Evolutionary conservation across 176 grass and related monocot species (phyloP), one percentile per base, ranked within the genome.

Genomic region (Lolium multiflorum): DNA sequence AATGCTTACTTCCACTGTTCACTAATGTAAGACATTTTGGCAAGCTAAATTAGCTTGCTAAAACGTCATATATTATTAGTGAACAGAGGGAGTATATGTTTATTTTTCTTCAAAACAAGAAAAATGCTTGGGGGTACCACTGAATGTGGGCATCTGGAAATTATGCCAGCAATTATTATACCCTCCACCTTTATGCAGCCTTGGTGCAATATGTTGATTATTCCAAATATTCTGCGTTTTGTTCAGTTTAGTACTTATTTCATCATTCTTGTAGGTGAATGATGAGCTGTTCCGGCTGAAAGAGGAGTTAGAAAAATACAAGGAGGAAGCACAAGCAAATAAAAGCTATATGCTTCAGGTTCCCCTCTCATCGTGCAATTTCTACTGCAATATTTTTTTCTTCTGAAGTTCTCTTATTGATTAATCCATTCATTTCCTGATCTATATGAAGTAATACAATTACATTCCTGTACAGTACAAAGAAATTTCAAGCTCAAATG

Each of bases 271-370:
- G 47, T 84, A 99, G 97, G 87, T 73, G 37, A 87, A 86, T 87
- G 94, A 88, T 74, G 94, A 96, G 51, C 55, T 87, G 10, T 96
- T 93, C 89, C 93, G 88, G 84, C 67, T 90, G 71, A 93, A 91
- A 90, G 97, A 94, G 83, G 94, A 96, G 71, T 86, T 99, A 81
- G 94, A 92, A 51, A 99, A 96, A 71, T 73, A 88, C 64, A 99
- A 88, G 70, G 97, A 99, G 80, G 97, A 99, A 87, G 90, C 97
- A 71, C 84, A 88, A 74, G 92, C 90, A 61, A 96, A 99, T 87
- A 99, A 94, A 89, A 93, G 83, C 89, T 99, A 94, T 82, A 96
- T 99, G 97, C 66, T 94, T 73, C 97, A 99, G 94, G 97, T 99
- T 14, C 60, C 14, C 17, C 25, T 21, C 28, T 7, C 28, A 17